Conservation (phyloP, 192 early-diverging fungal genomes). For the Backusella circina region DNA sequence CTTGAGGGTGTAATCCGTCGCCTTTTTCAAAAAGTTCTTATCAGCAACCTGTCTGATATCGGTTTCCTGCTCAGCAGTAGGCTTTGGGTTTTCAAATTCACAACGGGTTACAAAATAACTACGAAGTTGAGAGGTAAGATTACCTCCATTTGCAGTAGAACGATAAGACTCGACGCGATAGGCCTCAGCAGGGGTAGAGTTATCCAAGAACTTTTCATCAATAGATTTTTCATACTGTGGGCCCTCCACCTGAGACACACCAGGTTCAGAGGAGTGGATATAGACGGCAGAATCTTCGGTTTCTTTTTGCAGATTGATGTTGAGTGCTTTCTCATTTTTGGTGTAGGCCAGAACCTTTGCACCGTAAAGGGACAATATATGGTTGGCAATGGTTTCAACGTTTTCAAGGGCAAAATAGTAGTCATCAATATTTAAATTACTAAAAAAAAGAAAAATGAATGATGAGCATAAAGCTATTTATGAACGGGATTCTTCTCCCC, state of each 20-base stretch:
- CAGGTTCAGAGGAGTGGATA: constrained; percentile 93
- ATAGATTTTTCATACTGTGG: constrained; percentile 87
- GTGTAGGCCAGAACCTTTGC: constrained; percentile 93
- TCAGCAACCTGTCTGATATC: constrained; percentile 88
- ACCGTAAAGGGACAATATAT: constrained; percentile 96
- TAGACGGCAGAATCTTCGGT: constrained; percentile 89
- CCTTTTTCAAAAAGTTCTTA: constrained; percentile 91
- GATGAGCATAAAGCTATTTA: not conserved
- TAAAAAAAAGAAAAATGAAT: constrained; percentile 25
- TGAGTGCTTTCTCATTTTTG: constrained; percentile 74
- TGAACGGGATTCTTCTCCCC: not conserved
- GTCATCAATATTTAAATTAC: constrained; percentile 96
- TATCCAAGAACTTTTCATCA: constrained; percentile 88
- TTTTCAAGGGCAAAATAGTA: constrained; percentile 94
- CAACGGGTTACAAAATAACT: constrained; percentile 93
- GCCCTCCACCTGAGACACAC: constrained; percentile 83
- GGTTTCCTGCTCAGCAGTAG: constrained; percentile 60
- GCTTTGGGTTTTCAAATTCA: constrained; percentile 84
- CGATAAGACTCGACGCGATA: constrained; percentile 96
- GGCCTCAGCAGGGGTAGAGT: constrained; percentile 62
- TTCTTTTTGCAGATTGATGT: constrained; percentile 88
- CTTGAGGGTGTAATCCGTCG: constrained; percentile 84
- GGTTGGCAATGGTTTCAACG: constrained; percentile 87
- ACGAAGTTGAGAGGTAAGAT: constrained; percentile 86
- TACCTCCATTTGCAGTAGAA: constrained; percentile 56